Evolutionary conservation across 441 rosid species (phyloP).

Genomic region (Pelargonium citronellum): DNA sequence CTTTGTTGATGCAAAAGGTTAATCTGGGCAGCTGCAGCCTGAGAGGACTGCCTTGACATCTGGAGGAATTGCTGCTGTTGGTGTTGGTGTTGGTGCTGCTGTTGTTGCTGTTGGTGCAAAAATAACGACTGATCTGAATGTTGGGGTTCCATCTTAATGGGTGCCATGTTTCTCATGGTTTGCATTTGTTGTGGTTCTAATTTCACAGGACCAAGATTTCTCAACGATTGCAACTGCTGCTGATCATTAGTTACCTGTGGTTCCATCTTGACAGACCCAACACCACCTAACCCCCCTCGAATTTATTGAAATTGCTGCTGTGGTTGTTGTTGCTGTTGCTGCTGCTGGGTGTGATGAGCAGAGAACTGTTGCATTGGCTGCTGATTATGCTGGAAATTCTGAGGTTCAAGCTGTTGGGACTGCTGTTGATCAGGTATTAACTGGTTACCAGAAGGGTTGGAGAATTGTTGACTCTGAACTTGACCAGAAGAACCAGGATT

Average conservation of each 20-base stretch:
- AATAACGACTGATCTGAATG: constrained; percentile 64
- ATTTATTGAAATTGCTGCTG: constrained; percentile 45
- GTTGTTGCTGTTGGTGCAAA: constrained; percentile 43
- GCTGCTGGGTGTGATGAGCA: constrained; percentile 43
- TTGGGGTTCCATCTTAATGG: constrained; percentile 80
- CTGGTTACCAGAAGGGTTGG: constrained; percentile 50
- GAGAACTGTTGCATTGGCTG: constrained; percentile 55
- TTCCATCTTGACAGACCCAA: constrained; percentile 75
- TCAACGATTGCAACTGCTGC: constrained; percentile 48
- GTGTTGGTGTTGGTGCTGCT: constrained; percentile 48
- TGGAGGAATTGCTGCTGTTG: constrained; percentile 71
- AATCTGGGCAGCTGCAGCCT: constrained; percentile 58
- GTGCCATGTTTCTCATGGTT: constrained; percentile 50
- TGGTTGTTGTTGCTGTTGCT: constrained; percentile 50
- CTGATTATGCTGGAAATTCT: constrained; percentile 59
- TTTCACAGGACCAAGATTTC: constrained; percentile 59
- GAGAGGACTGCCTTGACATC: constrained; percentile 77
- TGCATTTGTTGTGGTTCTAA: constrained; percentile 67
- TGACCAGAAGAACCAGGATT: constrained; percentile 57
- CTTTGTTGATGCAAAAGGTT: constrained; percentile 69
- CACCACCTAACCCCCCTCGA: constrained; percentile 64
- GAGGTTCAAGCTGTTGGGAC: constrained; percentile 59
- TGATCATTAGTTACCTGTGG: constrained; percentile 64
- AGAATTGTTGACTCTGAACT: constrained; percentile 72
- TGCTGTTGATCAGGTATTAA: constrained; percentile 60